Evolutionary conservation across 176 grass and related monocot species (phyloP).

Genomic region (Avena insularis): DNA sequence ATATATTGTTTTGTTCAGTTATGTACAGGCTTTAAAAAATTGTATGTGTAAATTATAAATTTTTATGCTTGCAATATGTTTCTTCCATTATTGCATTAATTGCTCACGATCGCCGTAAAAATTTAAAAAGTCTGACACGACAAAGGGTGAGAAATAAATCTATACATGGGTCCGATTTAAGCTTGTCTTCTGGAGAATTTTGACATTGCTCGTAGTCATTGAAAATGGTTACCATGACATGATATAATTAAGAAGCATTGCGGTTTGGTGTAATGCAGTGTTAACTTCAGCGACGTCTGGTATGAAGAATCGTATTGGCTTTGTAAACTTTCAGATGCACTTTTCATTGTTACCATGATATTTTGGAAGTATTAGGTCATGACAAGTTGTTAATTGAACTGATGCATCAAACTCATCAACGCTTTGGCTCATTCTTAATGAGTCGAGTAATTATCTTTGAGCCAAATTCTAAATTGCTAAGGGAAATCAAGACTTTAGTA

Average conservation of each 20-base stretch:
- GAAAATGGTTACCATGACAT: background rate
- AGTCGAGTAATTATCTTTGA: background rate
- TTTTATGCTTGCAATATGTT: too few relatives aligned
- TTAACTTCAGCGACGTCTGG: background rate
- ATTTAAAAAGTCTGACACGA: too few relatives aligned
- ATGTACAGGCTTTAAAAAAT: too few relatives aligned
- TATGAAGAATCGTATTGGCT: constrained; percentile 47
- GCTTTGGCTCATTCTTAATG: background rate
- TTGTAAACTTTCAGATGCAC: background rate
- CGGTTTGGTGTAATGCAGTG: too few relatives aligned
- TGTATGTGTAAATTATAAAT: too few relatives aligned
- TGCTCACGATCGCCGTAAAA: too few relatives aligned
- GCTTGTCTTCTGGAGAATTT: background rate
- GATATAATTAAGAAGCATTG: background rate
- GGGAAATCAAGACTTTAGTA: background rate
- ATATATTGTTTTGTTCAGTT: too few relatives aligned
- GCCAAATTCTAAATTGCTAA: constrained; percentile 38
- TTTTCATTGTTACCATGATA: background rate
- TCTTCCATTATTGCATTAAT: too few relatives aligned
- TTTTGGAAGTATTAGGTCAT: too few relatives aligned
- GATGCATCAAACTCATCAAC: background rate
- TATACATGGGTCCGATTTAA: too few relatives aligned
- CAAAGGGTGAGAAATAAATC: too few relatives aligned
- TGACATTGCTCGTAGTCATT: background rate
- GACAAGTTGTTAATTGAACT: constrained; percentile 2